A percentile compares a stretch with the other conserved stretches of the same genome.
Evolutionary conservation across 345 rosid genomes (phyloP).

Genomic region (Cardamine chenopodiifolia): DNA sequence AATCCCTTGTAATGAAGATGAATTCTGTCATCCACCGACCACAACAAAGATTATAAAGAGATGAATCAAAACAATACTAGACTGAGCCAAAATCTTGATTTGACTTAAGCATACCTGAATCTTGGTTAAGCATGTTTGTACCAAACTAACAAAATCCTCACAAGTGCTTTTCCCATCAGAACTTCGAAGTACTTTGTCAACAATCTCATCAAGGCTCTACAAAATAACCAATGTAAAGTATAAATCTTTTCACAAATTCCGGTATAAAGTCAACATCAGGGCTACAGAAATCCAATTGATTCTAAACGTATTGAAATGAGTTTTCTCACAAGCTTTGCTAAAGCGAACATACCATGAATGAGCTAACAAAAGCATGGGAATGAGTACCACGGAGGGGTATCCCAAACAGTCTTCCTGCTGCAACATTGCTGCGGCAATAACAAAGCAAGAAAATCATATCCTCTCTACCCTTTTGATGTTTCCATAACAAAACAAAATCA

Average conservation of each 20-base stretch:
- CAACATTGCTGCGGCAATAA: slow-evolving; percentile 71
- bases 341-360: slow-evolving; percentile 71
- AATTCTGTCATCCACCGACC: slow-evolving; percentile 51
- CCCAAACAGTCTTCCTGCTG: slow-evolving; percentile 86
- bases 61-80: slow-evolving; percentile 22
- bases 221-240: slow-evolving; percentile 30
- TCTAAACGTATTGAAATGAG: background rate
- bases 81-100: background rate
- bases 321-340: background rate
- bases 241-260: background rate
- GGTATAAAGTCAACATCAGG: background rate
- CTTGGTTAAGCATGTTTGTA: slow-evolving; percentile 74
- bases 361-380: slow-evolving; percentile 97
- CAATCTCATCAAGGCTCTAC: slow-evolving; percentile 89
- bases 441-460: slow-evolving; percentile 12
- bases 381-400: slow-evolving; percentile 94
- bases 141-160: slow-evolving; percentile 84
- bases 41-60: background rate
- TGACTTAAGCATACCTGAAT: slow-evolving; percentile 57
- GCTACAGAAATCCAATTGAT: background rate
- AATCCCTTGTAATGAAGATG: slow-evolving; percentile 52
- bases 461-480: background rate
- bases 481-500: slow-evolving; percentile 4
- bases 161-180: slow-evolving; percentile 68
- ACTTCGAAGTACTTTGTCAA: slow-evolving; percentile 61